Percentiles rank a stretch among this genome's conserved stretches.
These are phyloP conservation scores for Daldinia eschscholtzii DNA, from an alignment of 2,329 filamentous ascomycete species.

Conservation along the genomic window DNA sequence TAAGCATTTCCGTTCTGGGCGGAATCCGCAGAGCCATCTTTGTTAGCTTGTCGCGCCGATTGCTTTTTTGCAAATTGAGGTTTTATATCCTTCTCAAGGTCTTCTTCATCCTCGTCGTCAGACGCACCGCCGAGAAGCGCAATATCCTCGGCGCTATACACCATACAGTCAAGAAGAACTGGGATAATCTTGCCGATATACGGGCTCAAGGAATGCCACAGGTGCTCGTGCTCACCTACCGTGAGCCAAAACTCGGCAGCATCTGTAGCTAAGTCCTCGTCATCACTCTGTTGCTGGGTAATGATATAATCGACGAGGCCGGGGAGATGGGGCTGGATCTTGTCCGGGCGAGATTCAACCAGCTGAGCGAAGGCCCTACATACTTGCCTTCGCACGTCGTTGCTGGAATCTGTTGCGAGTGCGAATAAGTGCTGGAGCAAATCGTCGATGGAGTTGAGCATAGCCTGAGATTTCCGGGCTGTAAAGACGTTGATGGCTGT, in stretches of 20 bases:
- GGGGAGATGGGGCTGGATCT: slow-evolving; percentile 87
- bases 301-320: slow-evolving; percentile 95
- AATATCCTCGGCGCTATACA: slow-evolving; percentile 95
- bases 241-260: slow-evolving; percentile 98
- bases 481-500: slow-evolving; percentile 93
- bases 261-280: slow-evolving; percentile 91
- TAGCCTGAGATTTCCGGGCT: slow-evolving; percentile 83
- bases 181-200: slow-evolving; percentile 89
- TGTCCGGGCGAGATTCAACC: slow-evolving; percentile 90
- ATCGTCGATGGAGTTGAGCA: slow-evolving; percentile 83
- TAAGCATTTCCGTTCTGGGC: slow-evolving; percentile 67
- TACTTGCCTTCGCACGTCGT: slow-evolving; percentile 90
- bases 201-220: slow-evolving; percentile 81
- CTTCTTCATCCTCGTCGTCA: slow-evolving; percentile 91
- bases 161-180: slow-evolving; percentile 92
- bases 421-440: slow-evolving; percentile 87
- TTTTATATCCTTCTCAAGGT: slow-evolving; percentile 90
- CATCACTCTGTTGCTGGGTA: slow-evolving; percentile 86
- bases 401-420: slow-evolving; percentile 79
- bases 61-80: slow-evolving; percentile 86
- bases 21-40: slow-evolving; percentile 63
- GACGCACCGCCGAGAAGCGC: slow-evolving; percentile 84
- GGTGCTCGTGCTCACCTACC: slow-evolving; percentile 85
- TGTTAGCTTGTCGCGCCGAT: slow-evolving; percentile 69
- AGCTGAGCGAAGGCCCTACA: slow-evolving; percentile 94